phyloP scores from a whole-genome alignment of 2,329 filamentous ascomycete genomes.

The Colletotrichum lindemuthianum region DNA sequence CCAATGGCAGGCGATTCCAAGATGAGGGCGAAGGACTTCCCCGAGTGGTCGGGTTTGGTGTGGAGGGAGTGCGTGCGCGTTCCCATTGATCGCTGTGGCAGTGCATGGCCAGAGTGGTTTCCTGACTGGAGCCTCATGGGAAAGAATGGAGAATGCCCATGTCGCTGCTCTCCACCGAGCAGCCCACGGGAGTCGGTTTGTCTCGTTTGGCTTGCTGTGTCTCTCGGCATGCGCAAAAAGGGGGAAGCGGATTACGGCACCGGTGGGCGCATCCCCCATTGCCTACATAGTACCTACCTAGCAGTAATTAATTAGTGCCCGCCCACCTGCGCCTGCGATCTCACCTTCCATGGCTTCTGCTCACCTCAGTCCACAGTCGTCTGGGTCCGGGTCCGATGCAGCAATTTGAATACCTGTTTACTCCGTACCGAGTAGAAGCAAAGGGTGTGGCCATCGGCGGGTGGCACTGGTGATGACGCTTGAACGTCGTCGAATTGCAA shows the following conservation, averaged over 20 bases:
- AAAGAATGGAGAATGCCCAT: constrained; percentile 20
- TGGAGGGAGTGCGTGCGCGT: constrained; percentile 14
- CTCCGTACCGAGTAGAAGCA: too few relatives aligned
- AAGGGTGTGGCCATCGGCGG: too few relatives aligned
- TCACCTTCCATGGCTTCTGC: not conserved
- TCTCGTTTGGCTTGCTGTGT: constrained; percentile 6
- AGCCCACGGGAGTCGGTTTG: not conserved
- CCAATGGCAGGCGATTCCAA: constrained; percentile 21
- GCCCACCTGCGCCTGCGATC: not conserved
- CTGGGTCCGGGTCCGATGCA: too few relatives aligned
- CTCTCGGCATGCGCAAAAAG: constrained; percentile 26
- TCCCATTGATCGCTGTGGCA: constrained; percentile 35
- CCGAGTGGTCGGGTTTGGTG: not conserved
- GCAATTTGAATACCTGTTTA: too few relatives aligned
- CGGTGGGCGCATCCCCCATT: not conserved
- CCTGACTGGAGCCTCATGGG: constrained; percentile 19
- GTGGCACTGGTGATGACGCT: not conserved
- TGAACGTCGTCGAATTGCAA: constrained; percentile 6
- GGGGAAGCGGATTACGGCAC: constrained; percentile 15
- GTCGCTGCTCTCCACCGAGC: not conserved
- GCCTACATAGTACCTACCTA: constrained; percentile 7
- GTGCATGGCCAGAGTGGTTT: constrained; percentile 27
- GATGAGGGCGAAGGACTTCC: not conserved
- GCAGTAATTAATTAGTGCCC: not conserved
- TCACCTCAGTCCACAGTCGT: not conserved